Percentiles rank a stretch among this genome's conserved stretches.
Conservation (phyloP, 805 yeast species). For the Jamesozyma gamospora region DNA sequence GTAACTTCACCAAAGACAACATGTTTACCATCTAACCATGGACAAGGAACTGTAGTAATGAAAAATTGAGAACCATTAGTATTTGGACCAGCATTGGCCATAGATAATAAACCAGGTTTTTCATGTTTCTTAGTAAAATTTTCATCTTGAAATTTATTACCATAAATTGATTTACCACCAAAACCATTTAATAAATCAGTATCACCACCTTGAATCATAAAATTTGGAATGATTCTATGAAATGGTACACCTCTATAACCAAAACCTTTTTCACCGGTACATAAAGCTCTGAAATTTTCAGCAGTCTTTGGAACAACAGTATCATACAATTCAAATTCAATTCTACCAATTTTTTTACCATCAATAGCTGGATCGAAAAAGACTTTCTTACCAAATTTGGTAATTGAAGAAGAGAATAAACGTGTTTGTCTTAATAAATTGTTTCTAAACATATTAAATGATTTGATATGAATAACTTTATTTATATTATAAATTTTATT, state of each 20-base stretch:
- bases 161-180: constrained; percentile 87
- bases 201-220: constrained; percentile 96
- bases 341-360: constrained; percentile 35
- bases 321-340: constrained; percentile 29
- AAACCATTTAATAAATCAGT: constrained; percentile 79
- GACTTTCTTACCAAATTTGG: constrained; percentile 42
- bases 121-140: constrained; percentile 66
- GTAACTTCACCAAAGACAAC: constrained; percentile 70
- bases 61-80: constrained; percentile 89
- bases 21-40: constrained; percentile 74
- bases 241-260: constrained; percentile 79
- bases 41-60: constrained; percentile 69
- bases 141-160: constrained; percentile 48
- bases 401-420: constrained; percentile 40
- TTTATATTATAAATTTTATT: no score
- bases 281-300: constrained; percentile 70
- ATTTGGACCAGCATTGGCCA: constrained; percentile 92
- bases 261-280: constrained; percentile 83
- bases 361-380: constrained; percentile 48
- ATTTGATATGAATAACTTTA: no score
- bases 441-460: constrained; percentile 14
- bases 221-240: constrained; percentile 91
- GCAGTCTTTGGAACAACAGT: constrained; percentile 61
- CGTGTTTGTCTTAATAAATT: constrained; percentile 29
- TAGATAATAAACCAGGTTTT: constrained; percentile 72